phyloP scores from a whole-genome alignment of 2,329 filamentous ascomycete species.

The Diaporthe batatas region DNA sequence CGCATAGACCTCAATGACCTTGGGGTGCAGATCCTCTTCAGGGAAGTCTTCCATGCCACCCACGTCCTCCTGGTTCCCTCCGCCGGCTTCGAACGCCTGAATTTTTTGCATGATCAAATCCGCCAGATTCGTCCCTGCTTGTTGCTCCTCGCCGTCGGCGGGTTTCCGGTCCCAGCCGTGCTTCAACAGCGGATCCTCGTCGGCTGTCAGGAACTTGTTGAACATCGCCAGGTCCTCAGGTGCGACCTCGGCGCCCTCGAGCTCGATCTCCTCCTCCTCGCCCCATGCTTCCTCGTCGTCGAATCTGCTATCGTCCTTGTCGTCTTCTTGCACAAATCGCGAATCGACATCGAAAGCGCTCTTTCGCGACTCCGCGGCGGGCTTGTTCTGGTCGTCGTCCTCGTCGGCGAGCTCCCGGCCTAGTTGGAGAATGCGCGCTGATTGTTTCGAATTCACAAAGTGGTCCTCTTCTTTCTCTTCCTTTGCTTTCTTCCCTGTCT shows the following conservation, averaged over 20 bases:
- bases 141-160: slow-evolving; percentile 58
- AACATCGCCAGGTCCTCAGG: slow-evolving; percentile 91
- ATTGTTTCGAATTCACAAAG: slow-evolving; percentile 90
- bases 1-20: slow-evolving; percentile 93
- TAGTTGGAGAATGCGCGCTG: slow-evolving; percentile 88
- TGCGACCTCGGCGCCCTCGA: slow-evolving; percentile 79
- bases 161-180: slow-evolving; percentile 66
- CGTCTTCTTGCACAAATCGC: slow-evolving; percentile 72
- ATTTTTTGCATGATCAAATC: slow-evolving; percentile 96
- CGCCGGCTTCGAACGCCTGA: slow-evolving; percentile 84
- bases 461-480: slow-evolving; percentile 77
- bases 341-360: slow-evolving; percentile 87
- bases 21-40: slow-evolving; percentile 80
- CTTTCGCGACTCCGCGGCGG: slow-evolving; percentile 56
- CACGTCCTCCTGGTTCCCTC: slow-evolving; percentile 59
- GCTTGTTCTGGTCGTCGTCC: slow-evolving; percentile 65
- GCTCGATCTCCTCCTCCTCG: slow-evolving; percentile 79
- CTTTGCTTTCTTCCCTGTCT: slow-evolving; percentile 63
- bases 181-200: slow-evolving; percentile 79
- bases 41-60: slow-evolving; percentile 81
- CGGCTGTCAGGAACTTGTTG: slow-evolving; percentile 86
- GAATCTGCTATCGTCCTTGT: slow-evolving; percentile 60
- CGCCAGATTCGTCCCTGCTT: slow-evolving; percentile 81
- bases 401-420: slow-evolving; percentile 91
- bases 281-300: slow-evolving; percentile 79